Percentiles rank a stretch among this genome's conserved stretches.
These are phyloP conservation scores for Hypoxylon rickii DNA, from an alignment of 495 filamentous ascomycete species.

Conservation along the genomic window DNA sequence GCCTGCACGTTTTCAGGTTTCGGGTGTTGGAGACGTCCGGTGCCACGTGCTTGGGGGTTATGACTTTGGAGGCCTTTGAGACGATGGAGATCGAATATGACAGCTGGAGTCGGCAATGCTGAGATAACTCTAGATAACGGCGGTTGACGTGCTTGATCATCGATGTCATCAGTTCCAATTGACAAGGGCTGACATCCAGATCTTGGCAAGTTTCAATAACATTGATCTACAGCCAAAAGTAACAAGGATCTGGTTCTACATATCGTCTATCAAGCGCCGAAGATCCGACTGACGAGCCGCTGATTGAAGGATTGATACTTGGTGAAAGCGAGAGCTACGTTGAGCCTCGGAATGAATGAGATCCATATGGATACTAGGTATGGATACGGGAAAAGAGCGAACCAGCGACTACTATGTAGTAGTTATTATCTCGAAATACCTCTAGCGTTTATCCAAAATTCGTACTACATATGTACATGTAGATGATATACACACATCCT, in stretches of 20 bases:
- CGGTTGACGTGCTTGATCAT: constrained; percentile 11
- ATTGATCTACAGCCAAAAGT: background rate
- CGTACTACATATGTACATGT: too few relatives aligned
- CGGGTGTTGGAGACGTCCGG: background rate
- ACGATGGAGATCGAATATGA: background rate
- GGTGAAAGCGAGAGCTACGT: too few relatives aligned
- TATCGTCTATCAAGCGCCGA: constrained; percentile 8
- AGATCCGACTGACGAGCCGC: constrained; percentile 16
- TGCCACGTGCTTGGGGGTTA: background rate
- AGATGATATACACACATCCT: too few relatives aligned
- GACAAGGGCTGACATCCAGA: constrained; percentile 9
- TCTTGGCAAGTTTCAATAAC: constrained; percentile 35
- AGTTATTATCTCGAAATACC: too few relatives aligned
- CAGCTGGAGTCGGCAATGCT: background rate
- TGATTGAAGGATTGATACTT: too few relatives aligned
- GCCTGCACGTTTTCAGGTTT: too few relatives aligned
- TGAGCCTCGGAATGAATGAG: too few relatives aligned
- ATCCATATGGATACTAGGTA: too few relatives aligned
- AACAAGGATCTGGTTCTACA: constrained; percentile 15
- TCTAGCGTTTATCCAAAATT: too few relatives aligned
- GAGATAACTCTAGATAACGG: constrained; percentile 3
- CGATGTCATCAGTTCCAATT: constrained; percentile 12
- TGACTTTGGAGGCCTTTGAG: constrained; percentile 1
- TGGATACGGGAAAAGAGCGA: too few relatives aligned
- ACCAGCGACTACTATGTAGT: too few relatives aligned